Evolutionary conservation across 306 rosid genomes (phyloP).

Genomic region (Comarum palustre): DNA sequence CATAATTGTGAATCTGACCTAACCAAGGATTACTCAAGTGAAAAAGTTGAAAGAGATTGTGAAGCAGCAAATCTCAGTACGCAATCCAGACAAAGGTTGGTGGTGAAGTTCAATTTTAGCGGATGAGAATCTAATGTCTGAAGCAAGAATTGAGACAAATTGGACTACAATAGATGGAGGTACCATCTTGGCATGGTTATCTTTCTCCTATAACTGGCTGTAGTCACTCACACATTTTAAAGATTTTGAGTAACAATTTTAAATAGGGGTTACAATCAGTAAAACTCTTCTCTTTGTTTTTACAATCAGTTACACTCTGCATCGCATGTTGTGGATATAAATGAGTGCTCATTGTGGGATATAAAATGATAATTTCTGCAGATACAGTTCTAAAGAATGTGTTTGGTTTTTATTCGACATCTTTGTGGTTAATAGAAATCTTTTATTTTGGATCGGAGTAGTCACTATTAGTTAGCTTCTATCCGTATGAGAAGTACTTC

Average conservation of each 20-base stretch:
- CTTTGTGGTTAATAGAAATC: not conserved
- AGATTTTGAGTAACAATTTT: not conserved
- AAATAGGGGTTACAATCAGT: not conserved
- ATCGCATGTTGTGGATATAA: not conserved
- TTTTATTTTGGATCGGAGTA: not conserved
- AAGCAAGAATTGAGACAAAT: not conserved
- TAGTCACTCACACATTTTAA: not conserved
- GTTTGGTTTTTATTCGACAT: not conserved
- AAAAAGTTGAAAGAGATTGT: constrained; percentile 24
- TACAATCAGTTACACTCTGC: not conserved
- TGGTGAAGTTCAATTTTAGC: constrained; percentile 35
- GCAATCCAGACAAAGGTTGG: constrained; percentile 15
- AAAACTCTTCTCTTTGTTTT: not conserved
- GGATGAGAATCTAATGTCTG: constrained; percentile 21
- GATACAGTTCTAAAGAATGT: not conserved
- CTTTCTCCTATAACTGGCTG: not conserved
- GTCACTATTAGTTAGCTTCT: not conserved
- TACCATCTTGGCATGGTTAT: constrained; percentile 6
- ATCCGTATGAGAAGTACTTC: not conserved
- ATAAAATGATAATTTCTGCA: not conserved
- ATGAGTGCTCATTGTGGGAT: not conserved
- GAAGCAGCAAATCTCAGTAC: constrained; percentile 23
- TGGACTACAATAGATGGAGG: constrained; percentile 17
- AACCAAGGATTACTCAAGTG: constrained; percentile 25
- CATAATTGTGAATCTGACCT: constrained; percentile 29